Base-by-base conservation (phyloP, 2,329 filamentous ascomycete species). In the Colletotrichum coccodes region DNA sequence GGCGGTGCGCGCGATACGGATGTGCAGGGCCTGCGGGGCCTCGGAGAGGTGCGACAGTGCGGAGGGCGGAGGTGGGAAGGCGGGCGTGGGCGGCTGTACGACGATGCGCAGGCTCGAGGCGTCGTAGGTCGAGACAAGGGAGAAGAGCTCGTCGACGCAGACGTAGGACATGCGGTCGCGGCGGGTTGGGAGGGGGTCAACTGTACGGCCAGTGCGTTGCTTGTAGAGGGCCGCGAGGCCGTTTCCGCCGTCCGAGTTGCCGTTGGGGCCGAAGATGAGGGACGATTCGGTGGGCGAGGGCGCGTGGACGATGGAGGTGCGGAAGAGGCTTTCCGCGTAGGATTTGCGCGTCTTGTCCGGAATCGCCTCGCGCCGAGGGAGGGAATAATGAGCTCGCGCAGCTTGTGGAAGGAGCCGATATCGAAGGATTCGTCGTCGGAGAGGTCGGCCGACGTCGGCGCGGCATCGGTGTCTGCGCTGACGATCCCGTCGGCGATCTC, bases 391-490 rank as follows among this genome's bases (percentile, higher is more conserved):
- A 98, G 85, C 11, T 88, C 84, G 44, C 90, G 87, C 1, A 98
- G 83, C 56, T 86, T 85, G 34, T 81, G 82, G 76, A 98, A 97
- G 0, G 92, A 91, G 1, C 82, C 75, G 21, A 97, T 92, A 76
- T 99, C 96, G 74, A 97, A 97, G 1, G 84, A 79, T 79, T 98
- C 91, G 75, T 99, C 95, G 9, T 85, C 83, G 3, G 82, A 78
- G 40, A 95, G 85, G 68, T 85, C 79, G 1, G 85, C 77, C 2
- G 77, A 79, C 8, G 82, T 77, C 16, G 83, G 75, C 38, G 85
- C 84, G 59, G 79, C 78, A 62, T 82, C 80, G 60, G 88, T 89
- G 58, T 91, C 87, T 3, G 92, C 92, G 26, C 86, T 86, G 38
- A 93, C 85, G 69, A 95, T 90, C n/a, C 91, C 91, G 67, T 90